Evolutionary conservation across 2,329 filamentous ascomycete genomes (phyloP), one percentile per base, ranked within the genome.

Genomic region (Macroventuria anomochaeta): DNA sequence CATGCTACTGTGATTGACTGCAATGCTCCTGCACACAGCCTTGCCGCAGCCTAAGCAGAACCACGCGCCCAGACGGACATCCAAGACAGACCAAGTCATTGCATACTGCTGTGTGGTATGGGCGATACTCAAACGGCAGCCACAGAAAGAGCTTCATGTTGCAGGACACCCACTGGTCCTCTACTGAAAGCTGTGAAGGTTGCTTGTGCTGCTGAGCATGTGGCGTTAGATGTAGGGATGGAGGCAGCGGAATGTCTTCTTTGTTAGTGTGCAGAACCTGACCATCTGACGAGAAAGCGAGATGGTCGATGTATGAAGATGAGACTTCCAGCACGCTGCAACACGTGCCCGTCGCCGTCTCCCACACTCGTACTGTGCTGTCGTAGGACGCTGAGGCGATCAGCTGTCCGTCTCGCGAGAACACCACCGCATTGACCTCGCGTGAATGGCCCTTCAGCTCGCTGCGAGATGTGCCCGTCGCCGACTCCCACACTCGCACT

Each of bases 401-500:
- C 18, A 47, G 38, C 43, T 55, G 36, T 7, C 54, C 46, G 38
- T 62, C 59, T 40, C 51, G 57, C 37, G 59, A 61, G 55, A 63
- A 64, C 21, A 47, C 56, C 28, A 61, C 32, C 15, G 48, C 46
- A 2, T 91, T 93, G 68, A 97, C 96, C 1, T 95, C 76, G 5
- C 33, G 15, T 18, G 42, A 36, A 46, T 59, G 50, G 39, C 43
- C 43, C 28, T 49, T 32, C n/a, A 57, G 49, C 32, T n/a, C 44
- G 26, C 40, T 40, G 7, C 32, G 34, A 40, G 44, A 55, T 13
- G 48, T 42, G 11, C 49, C 50, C 61, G 48, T 60, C 21, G 60
- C 41, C 41, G 18, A n/a, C n/a, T n/a, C n/a, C n/a, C n/a, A n/a
- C n/a, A n/a, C n/a, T n/a, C n/a, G n/a, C n/a, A n/a, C n/a, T n/a